Evolutionary conservation across 1,284 basidiomycete genomes (phyloP).

Genomic region (Mycosarcoma maydis): DNA sequence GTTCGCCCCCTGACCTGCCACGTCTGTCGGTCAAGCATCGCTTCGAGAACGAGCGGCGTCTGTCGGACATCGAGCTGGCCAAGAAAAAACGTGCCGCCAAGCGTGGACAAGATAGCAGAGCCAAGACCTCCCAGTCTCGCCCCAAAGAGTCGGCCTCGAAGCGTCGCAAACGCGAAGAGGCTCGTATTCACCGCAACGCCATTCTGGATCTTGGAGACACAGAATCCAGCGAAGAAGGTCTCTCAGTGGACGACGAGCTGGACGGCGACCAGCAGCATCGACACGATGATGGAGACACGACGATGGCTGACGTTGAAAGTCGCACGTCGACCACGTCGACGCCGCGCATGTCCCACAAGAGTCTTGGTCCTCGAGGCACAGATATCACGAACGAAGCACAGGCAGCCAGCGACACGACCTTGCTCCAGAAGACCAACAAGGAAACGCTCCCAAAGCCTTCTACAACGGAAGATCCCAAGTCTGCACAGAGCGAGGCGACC

Average conservation of each 20-base stretch:
- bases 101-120: slow-evolving; percentile 11
- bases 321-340: slow-evolving; percentile 22
- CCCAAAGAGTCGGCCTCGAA: slow-evolving; percentile 34
- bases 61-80: slow-evolving; percentile 32
- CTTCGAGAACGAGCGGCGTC: slow-evolving; percentile 23
- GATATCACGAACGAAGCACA: background rate
- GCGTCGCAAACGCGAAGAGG: slow-evolving; percentile 33
- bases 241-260: slow-evolving; percentile 3
- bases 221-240: slow-evolving; percentile 41
- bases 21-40: slow-evolving; percentile 29
- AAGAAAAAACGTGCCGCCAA: slow-evolving; percentile 38
- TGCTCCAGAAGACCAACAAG: slow-evolving; percentile 21
- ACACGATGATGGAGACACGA: slow-evolving; percentile 12
- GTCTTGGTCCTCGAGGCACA: too few relatives aligned
- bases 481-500: slow-evolving; percentile 20
- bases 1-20: slow-evolving; percentile 26
- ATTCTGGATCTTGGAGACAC: slow-evolving; percentile 46
- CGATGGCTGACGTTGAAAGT: slow-evolving; percentile 12
- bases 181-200: slow-evolving; percentile 37
- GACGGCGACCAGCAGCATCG: slow-evolving; percentile 4
- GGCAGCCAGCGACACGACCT: background rate
- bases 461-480: slow-evolving; percentile 12
- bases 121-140: slow-evolving; percentile 4
- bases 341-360: background rate
- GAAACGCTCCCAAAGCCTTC: slow-evolving; percentile 9